A percentile compares a stretch with the other conserved stretches of the same genome.
Conservation (phyloP, 495 filamentous ascomycete species). For the Ramalina peruviana region DNA sequence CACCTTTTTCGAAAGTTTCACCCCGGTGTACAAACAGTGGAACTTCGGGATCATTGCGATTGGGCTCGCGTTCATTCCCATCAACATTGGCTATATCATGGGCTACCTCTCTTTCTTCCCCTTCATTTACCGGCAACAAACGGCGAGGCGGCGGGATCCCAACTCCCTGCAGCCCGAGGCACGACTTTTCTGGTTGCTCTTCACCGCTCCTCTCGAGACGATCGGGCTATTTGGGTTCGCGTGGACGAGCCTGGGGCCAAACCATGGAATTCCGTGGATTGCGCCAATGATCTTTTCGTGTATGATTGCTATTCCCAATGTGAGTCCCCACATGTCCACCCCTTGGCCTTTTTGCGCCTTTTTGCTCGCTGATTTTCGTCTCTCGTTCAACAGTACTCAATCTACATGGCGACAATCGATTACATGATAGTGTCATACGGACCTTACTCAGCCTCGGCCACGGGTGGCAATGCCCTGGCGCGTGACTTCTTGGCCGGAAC, state of each 20-base stretch:
- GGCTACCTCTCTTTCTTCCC: constrained; percentile 52
- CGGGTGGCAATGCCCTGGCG: constrained; percentile 50
- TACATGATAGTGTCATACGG: constrained; percentile 79
- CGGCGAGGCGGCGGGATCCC: constrained; percentile 30
- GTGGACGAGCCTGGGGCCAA: constrained; percentile 47
- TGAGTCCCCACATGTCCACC: neutral
- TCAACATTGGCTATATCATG: constrained; percentile 50
- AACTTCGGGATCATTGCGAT: constrained; percentile 38
- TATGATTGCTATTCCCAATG: constrained; percentile 46
- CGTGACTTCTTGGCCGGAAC: constrained; percentile 34
- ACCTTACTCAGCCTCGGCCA: constrained; percentile 64
- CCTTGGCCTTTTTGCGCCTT: too few relatives aligned
- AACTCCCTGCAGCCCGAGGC: constrained; percentile 40
- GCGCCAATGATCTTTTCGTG: constrained; percentile 42
- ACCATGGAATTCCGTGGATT: constrained; percentile 45
- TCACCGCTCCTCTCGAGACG: constrained; percentile 46
- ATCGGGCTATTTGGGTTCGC: constrained; percentile 59
- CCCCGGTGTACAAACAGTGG: constrained; percentile 52
- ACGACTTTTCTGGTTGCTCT: constrained; percentile 33
- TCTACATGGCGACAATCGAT: constrained; percentile 73
- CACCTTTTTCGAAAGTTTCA: constrained; percentile 58
- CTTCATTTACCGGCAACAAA: constrained; percentile 39
- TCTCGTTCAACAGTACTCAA: constrained; percentile 38
- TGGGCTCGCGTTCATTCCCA: constrained; percentile 49
- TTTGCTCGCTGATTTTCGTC: neutral